phyloP scores from a whole-genome alignment of 345 rosid genomes.

The Citrus medica region DNA sequence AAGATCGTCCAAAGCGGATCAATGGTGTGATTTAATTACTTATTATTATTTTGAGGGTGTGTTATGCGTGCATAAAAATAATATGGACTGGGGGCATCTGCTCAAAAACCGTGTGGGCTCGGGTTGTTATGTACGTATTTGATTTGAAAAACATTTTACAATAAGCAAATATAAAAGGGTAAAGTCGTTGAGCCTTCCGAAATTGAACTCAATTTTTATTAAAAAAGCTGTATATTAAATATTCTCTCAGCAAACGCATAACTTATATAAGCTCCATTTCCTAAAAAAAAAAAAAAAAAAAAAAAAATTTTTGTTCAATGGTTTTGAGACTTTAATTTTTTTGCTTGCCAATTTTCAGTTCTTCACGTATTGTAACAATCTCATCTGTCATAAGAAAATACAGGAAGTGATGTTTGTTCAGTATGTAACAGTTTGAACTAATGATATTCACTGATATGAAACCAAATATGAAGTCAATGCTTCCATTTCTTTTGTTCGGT shows the following conservation, averaged over 20 bases:
- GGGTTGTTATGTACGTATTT: neutral
- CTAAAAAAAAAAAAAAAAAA: neutral
- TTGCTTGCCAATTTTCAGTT: slow-evolving; percentile 31
- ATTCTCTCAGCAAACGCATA: neutral
- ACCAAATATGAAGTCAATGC: neutral
- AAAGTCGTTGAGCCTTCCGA: neutral
- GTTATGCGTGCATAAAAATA: neutral
- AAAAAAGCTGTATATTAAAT: no score
- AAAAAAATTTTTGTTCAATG: no score
- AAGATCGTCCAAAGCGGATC: neutral
- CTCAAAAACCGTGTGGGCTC: neutral
- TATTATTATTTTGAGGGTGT: neutral
- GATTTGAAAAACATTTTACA: neutral
- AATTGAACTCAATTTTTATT: neutral
- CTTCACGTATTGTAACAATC: slow-evolving; percentile 31
- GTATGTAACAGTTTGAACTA: neutral
- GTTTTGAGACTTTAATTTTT: neutral
- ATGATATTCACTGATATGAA: neutral
- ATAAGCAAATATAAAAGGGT: neutral
- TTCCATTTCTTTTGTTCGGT: neutral
- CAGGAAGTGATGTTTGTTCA: neutral
- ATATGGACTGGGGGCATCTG: neutral
- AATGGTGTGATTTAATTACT: neutral
- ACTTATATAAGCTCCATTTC: neutral
- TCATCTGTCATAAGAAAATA: slow-evolving; percentile 25